Evolutionary conservation across 164 flowering plant genomes (phyloP).

Genomic region (Piper longum): DNA sequence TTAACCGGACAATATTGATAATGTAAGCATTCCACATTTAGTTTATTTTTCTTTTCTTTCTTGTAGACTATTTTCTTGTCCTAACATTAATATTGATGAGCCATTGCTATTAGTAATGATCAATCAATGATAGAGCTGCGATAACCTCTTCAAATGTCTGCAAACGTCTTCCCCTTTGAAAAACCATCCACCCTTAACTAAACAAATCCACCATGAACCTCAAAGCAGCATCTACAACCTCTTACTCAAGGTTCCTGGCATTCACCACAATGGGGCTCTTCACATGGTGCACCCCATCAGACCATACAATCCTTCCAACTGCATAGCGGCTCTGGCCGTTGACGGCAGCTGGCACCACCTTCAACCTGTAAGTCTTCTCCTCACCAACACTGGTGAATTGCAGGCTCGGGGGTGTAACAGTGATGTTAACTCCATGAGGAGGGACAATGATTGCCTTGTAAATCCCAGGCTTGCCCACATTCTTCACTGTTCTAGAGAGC

Average conservation of each 20-base stretch:
- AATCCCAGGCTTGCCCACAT: constrained; percentile 37
- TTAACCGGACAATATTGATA: no score
- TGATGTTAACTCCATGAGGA: constrained; percentile 23
- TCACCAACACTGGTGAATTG: constrained; percentile 31
- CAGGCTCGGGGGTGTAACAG: constrained; percentile 26
- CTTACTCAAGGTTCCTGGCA: background rate
- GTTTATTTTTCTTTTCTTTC: no score
- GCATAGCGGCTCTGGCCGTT: constrained; percentile 12
- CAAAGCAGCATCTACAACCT: no score
- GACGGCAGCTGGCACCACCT: constrained; percentile 5
- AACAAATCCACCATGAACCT: no score
- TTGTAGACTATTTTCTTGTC: no score
- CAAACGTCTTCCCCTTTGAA: no score
- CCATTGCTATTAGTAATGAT: no score
- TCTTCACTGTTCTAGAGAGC: constrained; percentile 31
- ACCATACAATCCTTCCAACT: constrained; percentile 56
- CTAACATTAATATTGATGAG: no score
- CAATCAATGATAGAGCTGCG: no score
- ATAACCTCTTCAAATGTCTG: no score
- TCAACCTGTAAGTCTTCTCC: constrained; percentile 34
- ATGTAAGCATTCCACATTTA: no score
- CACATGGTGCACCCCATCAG: constrained; percentile 50
- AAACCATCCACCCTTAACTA: no score
- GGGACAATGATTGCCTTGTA: constrained; percentile 17
- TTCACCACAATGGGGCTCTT: constrained; percentile 52